A percentile compares a stretch with the other conserved stretches of the same genome.
Evolutionary conservation across 1,284 basidiomycete genomes (phyloP).

Genomic region (Coniferiporia weirii): DNA sequence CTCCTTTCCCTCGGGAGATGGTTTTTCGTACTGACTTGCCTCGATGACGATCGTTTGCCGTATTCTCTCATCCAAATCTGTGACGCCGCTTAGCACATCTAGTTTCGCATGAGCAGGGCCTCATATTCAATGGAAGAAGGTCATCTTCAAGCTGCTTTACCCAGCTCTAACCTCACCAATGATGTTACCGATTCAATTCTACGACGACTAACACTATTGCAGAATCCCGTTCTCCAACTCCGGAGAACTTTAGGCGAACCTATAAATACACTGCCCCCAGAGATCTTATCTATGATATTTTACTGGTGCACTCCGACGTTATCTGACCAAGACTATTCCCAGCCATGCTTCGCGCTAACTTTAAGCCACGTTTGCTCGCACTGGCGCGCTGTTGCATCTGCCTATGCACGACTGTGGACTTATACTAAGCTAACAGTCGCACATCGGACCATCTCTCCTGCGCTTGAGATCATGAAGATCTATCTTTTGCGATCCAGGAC

Average conservation of each 20-base stretch:
- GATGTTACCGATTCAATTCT: background rate
- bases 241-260: constrained; percentile 6
- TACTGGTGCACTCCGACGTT: constrained; percentile 14
- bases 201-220: background rate
- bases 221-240: background rate
- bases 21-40: no score
- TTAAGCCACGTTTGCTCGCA: constrained; percentile 12
- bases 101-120: no score
- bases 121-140: no score
- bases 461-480: constrained; percentile 2
- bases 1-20: no score
- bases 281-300: constrained; percentile 16
- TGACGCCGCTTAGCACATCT: no score
- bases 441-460: constrained; percentile 3
- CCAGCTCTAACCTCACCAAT: background rate
- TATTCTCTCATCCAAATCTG: no score
- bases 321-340: constrained; percentile 2
- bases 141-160: no score
- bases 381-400: constrained; percentile 9
- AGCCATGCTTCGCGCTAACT: background rate
- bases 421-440: constrained; percentile 13
- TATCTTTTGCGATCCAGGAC: constrained; percentile 9
- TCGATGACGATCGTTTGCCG: no score
- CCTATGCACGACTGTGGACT: constrained; percentile 16
- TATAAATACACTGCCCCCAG: constrained; percentile 8